phyloP scores from a whole-genome alignment of 228 moss, liverwort and hornwort species.

The Sphagnum magellanicum region DNA sequence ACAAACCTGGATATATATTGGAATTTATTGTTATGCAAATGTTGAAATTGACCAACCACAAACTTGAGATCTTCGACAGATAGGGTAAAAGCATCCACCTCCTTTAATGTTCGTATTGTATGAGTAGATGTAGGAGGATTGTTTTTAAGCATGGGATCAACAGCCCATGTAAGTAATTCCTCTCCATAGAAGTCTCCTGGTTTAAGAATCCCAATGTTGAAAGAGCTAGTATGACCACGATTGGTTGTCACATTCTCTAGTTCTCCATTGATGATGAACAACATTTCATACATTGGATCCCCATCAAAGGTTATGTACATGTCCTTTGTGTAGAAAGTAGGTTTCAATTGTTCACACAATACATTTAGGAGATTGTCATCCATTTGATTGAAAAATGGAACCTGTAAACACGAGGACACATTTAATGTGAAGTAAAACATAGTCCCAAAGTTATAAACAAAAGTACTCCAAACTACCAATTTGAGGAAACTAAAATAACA shows the following conservation, averaged over 20 bases:
- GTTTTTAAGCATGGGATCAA: conserved; percentile 46
- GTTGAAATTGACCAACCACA: conserved; percentile 55
- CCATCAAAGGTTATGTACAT: conserved; percentile 42
- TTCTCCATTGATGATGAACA: conserved; percentile 54
- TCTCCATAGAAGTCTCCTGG: conserved; percentile 61
- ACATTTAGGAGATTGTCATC: conserved; percentile 58
- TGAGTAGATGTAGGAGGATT: conserved; percentile 54
- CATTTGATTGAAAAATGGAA: conserved; percentile 63
- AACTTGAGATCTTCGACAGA: conserved; percentile 54
- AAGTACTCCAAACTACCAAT: not conserved
- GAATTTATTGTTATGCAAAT: conserved; percentile 54
- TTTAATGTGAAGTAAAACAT: not conserved
- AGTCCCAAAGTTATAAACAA: too few species aligned
- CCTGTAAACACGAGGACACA: conserved; percentile 8
- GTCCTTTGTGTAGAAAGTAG: conserved; percentile 46
- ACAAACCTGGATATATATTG: conserved; percentile 58
- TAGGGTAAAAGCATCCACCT: conserved; percentile 60
- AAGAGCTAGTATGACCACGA: conserved; percentile 50
- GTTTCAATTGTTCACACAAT: conserved; percentile 58
- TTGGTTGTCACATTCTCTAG: conserved; percentile 56
- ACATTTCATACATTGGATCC: conserved; percentile 61
- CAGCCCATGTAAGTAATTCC: conserved; percentile 69
- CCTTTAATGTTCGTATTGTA: conserved; percentile 37
- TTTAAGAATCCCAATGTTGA: conserved; percentile 20
- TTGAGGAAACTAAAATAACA: too few species aligned